Conservation (phyloP, 2,329 filamentous ascomycete species). For the Fusarium miscanthi region DNA sequence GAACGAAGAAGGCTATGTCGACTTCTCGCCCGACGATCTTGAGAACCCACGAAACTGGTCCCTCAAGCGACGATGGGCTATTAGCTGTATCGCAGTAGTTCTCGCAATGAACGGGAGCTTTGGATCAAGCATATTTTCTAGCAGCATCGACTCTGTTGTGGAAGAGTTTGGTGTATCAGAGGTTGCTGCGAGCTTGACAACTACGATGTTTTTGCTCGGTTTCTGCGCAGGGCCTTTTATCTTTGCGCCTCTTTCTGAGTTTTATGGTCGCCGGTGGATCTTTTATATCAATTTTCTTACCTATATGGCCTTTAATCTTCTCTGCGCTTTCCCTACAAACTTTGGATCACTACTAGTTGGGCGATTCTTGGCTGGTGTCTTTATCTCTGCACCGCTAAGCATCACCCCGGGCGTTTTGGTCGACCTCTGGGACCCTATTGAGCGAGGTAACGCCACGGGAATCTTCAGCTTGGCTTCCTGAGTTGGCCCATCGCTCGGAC, state of each 20-base stretch:
- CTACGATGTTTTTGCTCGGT: slow-evolving; percentile 65
- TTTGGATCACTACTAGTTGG: slow-evolving; percentile 64
- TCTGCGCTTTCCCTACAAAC: slow-evolving; percentile 66
- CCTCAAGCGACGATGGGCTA: slow-evolving; percentile 50
- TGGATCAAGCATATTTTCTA: slow-evolving; percentile 53
- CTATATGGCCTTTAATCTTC: slow-evolving; percentile 63
- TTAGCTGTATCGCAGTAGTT: slow-evolving; percentile 57
- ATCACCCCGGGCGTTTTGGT: slow-evolving; percentile 64
- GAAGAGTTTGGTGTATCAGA: slow-evolving; percentile 57
- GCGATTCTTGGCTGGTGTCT: slow-evolving; percentile 66
- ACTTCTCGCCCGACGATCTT: slow-evolving; percentile 62
- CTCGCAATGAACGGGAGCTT: slow-evolving; percentile 67
- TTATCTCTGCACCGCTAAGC: slow-evolving; percentile 62
- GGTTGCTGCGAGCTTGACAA: slow-evolving; percentile 61
- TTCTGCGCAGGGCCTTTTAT: slow-evolving; percentile 69
- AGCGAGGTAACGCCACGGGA: slow-evolving; percentile 65
- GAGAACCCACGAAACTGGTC: slow-evolving; percentile 64
- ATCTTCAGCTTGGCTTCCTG: slow-evolving; percentile 65
- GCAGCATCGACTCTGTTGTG: slow-evolving; percentile 48
- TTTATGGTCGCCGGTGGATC: slow-evolving; percentile 65
- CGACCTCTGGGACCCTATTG: slow-evolving; percentile 63
- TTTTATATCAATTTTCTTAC: slow-evolving; percentile 61
- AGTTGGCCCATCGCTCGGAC: slow-evolving; percentile 64
- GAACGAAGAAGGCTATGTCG: slow-evolving; percentile 61
- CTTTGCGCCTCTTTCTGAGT: slow-evolving; percentile 68